A percentile compares a stretch with the other conserved stretches of the same genome.
phyloP scores from a whole-genome alignment of 2,329 filamentous ascomycete species.

The Ceratocystis eucalypticola region DNA sequence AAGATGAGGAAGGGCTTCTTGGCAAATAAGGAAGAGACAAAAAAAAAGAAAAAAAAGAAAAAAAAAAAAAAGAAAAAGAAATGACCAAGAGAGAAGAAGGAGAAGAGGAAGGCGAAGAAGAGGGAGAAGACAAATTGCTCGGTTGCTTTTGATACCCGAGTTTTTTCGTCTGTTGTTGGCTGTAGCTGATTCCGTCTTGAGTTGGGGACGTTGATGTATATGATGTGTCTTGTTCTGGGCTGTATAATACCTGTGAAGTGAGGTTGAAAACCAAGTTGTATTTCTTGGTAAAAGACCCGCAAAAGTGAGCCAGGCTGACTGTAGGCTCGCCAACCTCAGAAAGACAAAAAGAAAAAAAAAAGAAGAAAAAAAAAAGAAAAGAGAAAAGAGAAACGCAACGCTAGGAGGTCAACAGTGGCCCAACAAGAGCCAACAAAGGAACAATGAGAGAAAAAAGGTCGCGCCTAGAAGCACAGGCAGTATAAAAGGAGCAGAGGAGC shows the following conservation, averaged over 20 bases:
- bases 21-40: background rate
- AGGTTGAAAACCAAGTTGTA: background rate
- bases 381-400: background rate
- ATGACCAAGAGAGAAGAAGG: background rate
- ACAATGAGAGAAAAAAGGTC: constrained; percentile 1
- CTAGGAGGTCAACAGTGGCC: background rate
- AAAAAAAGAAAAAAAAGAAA: background rate
- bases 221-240: background rate
- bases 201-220: background rate
- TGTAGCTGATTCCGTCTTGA: background rate
- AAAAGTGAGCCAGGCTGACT: background rate
- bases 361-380: background rate
- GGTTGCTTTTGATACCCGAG: background rate
- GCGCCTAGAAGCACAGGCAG: constrained; percentile 7
- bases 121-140: background rate
- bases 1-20: background rate
- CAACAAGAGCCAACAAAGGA: background rate
- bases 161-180: background rate
- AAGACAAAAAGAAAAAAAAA: background rate
- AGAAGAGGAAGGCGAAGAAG: background rate
- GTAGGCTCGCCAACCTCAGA: background rate
- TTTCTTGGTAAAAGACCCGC: background rate
- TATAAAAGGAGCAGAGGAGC: constrained; percentile 6
- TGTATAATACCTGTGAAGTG: background rate
- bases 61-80: background rate